Evolutionary conservation across 2,329 filamentous ascomycete species (phyloP).

Genomic region (Verticillium nonalfalfae): DNA sequence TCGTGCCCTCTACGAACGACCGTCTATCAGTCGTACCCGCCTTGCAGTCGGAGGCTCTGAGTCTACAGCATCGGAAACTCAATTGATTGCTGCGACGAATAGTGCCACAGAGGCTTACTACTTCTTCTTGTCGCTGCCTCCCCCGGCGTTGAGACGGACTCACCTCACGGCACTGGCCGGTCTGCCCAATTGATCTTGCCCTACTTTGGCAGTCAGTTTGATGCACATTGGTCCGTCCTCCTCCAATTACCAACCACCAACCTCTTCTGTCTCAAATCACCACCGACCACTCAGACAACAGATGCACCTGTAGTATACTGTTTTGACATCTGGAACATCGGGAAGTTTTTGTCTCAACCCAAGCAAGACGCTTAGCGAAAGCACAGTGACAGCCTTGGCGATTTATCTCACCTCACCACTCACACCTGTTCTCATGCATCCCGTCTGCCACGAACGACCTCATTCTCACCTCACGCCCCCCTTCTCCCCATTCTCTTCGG

Average conservation of each 20-base stretch:
- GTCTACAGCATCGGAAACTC: background rate
- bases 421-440: background rate
- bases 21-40: background rate
- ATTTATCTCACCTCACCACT: background rate
- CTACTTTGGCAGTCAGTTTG: background rate
- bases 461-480: background rate
- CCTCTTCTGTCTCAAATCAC: background rate
- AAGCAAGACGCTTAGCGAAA: background rate
- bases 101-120: background rate
- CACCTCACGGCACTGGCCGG: background rate
- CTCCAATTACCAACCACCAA: background rate
- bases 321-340: background rate
- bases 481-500: background rate
- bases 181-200: background rate
- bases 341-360: background rate
- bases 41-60: background rate
- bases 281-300: background rate
- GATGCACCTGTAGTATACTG: background rate
- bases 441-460: background rate
- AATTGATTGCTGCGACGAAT: background rate
- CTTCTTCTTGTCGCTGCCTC: background rate
- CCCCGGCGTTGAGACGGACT: background rate
- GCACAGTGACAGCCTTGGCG: background rate
- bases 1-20: constrained; percentile 9
- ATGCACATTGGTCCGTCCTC: background rate